Conservation (phyloP, 768 basidiomycete genomes). For the Gelatoporia subvermispora region DNA sequence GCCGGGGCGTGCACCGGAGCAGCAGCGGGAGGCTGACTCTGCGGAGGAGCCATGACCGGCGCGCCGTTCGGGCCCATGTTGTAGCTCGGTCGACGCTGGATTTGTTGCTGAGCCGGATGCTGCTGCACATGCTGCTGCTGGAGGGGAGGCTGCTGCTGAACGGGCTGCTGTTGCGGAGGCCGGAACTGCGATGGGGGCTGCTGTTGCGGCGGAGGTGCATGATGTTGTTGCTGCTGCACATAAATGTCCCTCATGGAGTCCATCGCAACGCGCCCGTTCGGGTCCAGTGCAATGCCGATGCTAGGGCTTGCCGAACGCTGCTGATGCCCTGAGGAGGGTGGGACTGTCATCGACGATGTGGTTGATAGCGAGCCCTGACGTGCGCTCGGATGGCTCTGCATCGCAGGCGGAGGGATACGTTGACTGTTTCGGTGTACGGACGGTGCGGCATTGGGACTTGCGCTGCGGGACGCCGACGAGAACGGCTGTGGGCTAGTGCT, state of each 20-base stretch:
- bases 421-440: constrained; percentile 19
- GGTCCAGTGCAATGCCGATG: constrained; percentile 81
- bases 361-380: constrained; percentile 32
- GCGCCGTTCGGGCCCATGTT: constrained; percentile 7
- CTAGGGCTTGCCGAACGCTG: constrained; percentile 64
- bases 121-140: constrained; percentile 20
- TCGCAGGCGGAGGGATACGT: constrained; percentile 13
- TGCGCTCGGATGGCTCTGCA: constrained; percentile 15
- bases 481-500: constrained; percentile 60
- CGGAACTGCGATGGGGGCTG: constrained; percentile 22
- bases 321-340: constrained; percentile 18
- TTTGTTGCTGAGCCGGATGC: constrained; percentile 13
- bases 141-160: constrained; percentile 30
- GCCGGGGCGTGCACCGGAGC: constrained; percentile 2
- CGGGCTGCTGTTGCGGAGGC: constrained; percentile 26
- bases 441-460: constrained; percentile 39
- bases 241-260: constrained; percentile 68
- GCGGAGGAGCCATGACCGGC: constrained; percentile 12
- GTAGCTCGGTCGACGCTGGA: constrained; percentile 8
- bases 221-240: constrained; percentile 24
- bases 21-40: constrained; percentile 7
- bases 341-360: constrained; percentile 22
- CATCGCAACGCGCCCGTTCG: constrained; percentile 71
- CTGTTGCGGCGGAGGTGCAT: constrained; percentile 11
- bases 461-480: constrained; percentile 37